Evolutionary conservation across 371 early-diverging fungal genomes (phyloP).

Genomic region (Mucor velutinosus): DNA sequence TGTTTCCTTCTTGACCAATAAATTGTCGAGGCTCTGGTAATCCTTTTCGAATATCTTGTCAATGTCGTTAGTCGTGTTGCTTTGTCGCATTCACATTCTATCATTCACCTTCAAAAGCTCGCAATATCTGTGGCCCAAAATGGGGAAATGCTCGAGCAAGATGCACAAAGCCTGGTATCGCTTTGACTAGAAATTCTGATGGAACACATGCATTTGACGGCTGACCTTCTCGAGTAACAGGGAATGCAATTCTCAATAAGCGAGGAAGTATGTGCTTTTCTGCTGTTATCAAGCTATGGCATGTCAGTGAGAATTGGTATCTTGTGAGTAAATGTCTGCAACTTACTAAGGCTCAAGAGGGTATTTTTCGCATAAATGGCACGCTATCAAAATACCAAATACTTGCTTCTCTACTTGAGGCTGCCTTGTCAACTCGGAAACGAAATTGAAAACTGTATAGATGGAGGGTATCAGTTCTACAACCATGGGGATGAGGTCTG

Average conservation of each 20-base stretch:
- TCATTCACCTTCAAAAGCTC: conserved; percentile 38
- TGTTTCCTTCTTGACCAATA: conserved; percentile 46
- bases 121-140: conserved; percentile 38
- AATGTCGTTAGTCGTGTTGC: not conserved
- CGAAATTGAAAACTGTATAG: conserved; percentile 55
- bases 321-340: not conserved
- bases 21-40: conserved; percentile 43
- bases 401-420: conserved; percentile 51
- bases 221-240: conserved; percentile 24
- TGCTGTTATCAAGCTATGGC: conserved; percentile 29
- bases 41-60: conserved; percentile 37
- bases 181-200: conserved; percentile 43
- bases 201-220: conserved; percentile 29
- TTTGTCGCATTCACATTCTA: not conserved
- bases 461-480: conserved; percentile 59
- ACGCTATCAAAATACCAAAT: conserved; percentile 52
- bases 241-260: conserved; percentile 43
- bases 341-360: conserved; percentile 50
- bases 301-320: too few relatives aligned
- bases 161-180: conserved; percentile 47
- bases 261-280: conserved; percentile 45
- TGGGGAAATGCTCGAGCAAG: conserved; percentile 50
- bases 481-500: conserved; percentile 55
- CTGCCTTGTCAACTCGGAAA: conserved; percentile 53
- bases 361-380: conserved; percentile 52